These are phyloP conservation scores for Hypoxylon trugodes DNA, from an alignment of 495 filamentous ascomycete species.

Conservation along the genomic window DNA sequence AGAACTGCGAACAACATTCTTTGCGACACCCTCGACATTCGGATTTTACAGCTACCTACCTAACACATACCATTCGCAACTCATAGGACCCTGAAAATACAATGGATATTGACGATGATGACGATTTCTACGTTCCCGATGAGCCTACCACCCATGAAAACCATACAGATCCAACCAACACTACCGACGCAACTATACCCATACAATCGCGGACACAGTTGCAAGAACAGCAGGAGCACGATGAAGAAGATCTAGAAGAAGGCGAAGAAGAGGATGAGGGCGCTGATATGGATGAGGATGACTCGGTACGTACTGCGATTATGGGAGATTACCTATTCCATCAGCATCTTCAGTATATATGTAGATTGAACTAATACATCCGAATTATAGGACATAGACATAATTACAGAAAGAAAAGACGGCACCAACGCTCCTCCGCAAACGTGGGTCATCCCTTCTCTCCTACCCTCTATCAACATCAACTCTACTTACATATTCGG, in stretches of 20 bases:
- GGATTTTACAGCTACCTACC: not conserved
- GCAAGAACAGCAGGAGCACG: constrained; percentile 14
- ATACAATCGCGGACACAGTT: constrained; percentile 21
- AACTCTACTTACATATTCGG: constrained; percentile 32
- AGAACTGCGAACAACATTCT: too few relatives aligned
- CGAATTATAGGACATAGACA: constrained; percentile 81
- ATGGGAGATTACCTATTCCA: not conserved
- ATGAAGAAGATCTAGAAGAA: constrained; percentile 62
- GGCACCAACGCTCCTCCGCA: constrained; percentile 74
- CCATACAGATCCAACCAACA: not conserved
- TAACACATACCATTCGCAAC: not conserved
- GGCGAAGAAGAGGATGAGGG: constrained; percentile 73
- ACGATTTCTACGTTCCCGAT: constrained; percentile 71
- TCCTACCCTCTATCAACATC: not conserved
- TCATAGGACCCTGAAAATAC: constrained; percentile 6
- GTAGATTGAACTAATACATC: constrained; percentile 37
- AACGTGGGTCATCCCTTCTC: constrained; percentile 57
- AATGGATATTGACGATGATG: constrained; percentile 76
- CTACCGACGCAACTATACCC: not conserved
- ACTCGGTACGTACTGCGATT: constrained; percentile 45
- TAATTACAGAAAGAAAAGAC: constrained; percentile 88
- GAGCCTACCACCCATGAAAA: constrained; percentile 50
- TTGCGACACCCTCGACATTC: not conserved
- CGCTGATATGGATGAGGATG: constrained; percentile 78
- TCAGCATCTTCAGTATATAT: too few relatives aligned